Evolutionary conservation across 163 green algal species (phyloP).

Genomic region (Scenedesmus sp.): DNA sequence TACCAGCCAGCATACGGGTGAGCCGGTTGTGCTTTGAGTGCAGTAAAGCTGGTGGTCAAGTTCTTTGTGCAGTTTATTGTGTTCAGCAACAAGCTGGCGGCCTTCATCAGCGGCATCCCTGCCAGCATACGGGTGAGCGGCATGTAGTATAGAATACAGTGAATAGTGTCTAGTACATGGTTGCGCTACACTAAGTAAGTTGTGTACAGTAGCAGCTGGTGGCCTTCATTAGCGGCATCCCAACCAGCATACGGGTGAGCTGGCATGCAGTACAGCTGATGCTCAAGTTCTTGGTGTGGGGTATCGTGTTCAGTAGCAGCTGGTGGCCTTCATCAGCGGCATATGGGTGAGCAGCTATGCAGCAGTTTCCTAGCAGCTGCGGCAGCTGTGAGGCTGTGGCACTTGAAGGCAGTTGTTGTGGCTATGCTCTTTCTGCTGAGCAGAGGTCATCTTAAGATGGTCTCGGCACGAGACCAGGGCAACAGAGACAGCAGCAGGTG

Average conservation of each 20-base stretch:
- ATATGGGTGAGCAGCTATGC: constrained; percentile 67
- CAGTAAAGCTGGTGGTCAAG: background rate
- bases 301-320: constrained; percentile 55
- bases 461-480: no score
- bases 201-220: constrained; percentile 58
- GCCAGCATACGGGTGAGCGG: constrained; percentile 69
- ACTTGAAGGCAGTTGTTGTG: no score
- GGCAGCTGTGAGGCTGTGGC: no score
- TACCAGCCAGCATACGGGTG: constrained; percentile 83
- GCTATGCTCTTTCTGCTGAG: no score
- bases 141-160: no score
- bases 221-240: constrained; percentile 96
- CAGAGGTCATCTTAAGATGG: no score
- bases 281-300: no score
- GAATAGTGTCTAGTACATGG: no score
- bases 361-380: no score
- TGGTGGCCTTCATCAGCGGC: constrained; percentile 94
- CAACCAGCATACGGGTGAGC: constrained; percentile 73
- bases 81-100: constrained; percentile 74
- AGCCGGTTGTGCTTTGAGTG: background rate
- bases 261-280: background rate
- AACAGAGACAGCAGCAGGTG: no score
- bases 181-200: no score
- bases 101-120: constrained; percentile 96
- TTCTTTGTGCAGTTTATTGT: no score